phyloP scores from a whole-genome alignment of 768 basidiomycete species.

The Termitomyces titanicus region DNA sequence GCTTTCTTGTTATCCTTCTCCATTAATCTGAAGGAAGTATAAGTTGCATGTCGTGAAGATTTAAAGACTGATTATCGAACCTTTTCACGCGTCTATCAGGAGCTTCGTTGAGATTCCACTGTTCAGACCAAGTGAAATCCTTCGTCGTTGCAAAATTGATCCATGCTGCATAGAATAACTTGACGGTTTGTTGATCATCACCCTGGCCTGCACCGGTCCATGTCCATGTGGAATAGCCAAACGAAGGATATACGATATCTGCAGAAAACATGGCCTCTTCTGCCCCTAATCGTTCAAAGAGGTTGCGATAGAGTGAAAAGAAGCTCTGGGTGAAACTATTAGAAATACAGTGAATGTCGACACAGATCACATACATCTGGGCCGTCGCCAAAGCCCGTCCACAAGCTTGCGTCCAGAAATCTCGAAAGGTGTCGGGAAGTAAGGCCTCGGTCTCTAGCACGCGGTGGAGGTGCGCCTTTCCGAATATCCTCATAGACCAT shows the following conservation, averaged over 20 bases:
- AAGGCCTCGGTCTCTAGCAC: slow-evolving; percentile 66
- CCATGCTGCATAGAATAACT: slow-evolving; percentile 85
- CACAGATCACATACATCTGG: slow-evolving; percentile 44
- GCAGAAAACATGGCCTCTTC: slow-evolving; percentile 62
- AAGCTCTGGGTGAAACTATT: slow-evolving; percentile 58
- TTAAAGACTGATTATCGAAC: slow-evolving; percentile 27
- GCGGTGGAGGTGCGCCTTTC: slow-evolving; percentile 56
- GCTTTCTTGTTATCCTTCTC: slow-evolving; percentile 95
- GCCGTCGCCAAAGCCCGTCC: slow-evolving; percentile 61
- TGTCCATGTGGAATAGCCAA: slow-evolving; percentile 74
- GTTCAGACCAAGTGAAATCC: slow-evolving; percentile 84
- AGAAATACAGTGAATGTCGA: background rate
- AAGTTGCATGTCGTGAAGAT: background rate
- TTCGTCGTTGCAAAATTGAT: slow-evolving; percentile 82
- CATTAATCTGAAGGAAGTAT: slow-evolving; percentile 57
- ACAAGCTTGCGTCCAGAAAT: slow-evolving; percentile 77
- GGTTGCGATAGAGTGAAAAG: slow-evolving; percentile 82
- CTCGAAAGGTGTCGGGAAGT: slow-evolving; percentile 76
- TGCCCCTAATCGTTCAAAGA: slow-evolving; percentile 77
- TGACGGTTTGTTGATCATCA: slow-evolving; percentile 47
- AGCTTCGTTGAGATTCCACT: slow-evolving; percentile 80
- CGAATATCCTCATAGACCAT: slow-evolving; percentile 84
- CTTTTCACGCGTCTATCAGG: slow-evolving; percentile 84
- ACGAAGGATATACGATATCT: slow-evolving; percentile 64
- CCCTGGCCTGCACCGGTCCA: slow-evolving; percentile 55